Evolutionary conservation across 805 yeast species (phyloP).

Genomic region (Candida xyloterini): DNA sequence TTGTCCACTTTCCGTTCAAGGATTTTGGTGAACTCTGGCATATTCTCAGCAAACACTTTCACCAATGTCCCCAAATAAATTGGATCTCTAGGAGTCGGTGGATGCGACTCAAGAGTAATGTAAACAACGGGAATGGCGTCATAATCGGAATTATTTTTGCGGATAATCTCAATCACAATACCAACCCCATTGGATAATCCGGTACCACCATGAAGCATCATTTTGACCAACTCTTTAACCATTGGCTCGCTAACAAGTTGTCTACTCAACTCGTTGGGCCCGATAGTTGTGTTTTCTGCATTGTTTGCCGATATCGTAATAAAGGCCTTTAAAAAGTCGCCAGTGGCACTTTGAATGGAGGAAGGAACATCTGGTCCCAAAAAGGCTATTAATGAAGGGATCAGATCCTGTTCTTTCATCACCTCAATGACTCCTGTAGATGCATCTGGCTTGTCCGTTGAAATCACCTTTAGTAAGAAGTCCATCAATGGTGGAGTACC

Average conservation of each 20-base stretch:
- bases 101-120: slow-evolving; percentile 81
- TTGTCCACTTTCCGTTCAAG: slow-evolving; percentile 40
- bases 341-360: slow-evolving; percentile 86
- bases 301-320: slow-evolving; percentile 92
- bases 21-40: slow-evolving; percentile 66
- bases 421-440: slow-evolving; percentile 84
- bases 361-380: slow-evolving; percentile 67
- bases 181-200: slow-evolving; percentile 94
- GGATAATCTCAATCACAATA: slow-evolving; percentile 86
- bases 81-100: slow-evolving; percentile 91
- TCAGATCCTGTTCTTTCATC: slow-evolving; percentile 67
- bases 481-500: slow-evolving; percentile 96
- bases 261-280: slow-evolving; percentile 92
- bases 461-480: slow-evolving; percentile 80
- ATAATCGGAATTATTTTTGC: slow-evolving; percentile 95
- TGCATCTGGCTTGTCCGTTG: slow-evolving; percentile 86
- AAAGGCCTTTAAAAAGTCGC: slow-evolving; percentile 91
- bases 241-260: slow-evolving; percentile 78
- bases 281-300: slow-evolving; percentile 86
- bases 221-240: slow-evolving; percentile 61
- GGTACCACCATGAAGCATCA: slow-evolving; percentile 80
- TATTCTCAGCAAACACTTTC: slow-evolving; percentile 67
- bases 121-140: slow-evolving; percentile 84
- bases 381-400: slow-evolving; percentile 68
- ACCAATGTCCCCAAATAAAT: slow-evolving; percentile 87